Evolutionary conservation across 495 filamentous ascomycete species (phyloP).

Genomic region (Tuber indicum): DNA sequence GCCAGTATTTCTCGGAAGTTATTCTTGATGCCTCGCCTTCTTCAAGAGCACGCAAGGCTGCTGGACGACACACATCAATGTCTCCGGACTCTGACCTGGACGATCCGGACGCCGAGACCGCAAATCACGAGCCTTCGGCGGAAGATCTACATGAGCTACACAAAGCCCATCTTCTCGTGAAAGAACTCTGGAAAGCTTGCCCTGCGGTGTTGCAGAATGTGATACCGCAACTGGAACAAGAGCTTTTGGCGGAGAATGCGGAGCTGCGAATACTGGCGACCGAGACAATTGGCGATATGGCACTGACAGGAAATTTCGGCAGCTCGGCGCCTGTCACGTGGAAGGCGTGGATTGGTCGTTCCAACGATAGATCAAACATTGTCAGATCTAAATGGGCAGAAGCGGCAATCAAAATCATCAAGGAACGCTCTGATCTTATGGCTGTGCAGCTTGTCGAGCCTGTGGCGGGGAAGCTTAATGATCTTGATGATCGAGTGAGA

Average conservation of each 20-base stretch:
- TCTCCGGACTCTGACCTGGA: constrained; percentile 51
- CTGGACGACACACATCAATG: constrained; percentile 39
- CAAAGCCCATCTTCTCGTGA: constrained; percentile 81
- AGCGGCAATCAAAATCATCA: constrained; percentile 70
- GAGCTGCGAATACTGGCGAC: constrained; percentile 79
- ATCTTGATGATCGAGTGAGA: constrained; percentile 84
- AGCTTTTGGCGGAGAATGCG: constrained; percentile 81
- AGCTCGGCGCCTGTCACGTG: constrained; percentile 37
- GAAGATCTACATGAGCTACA: constrained; percentile 77
- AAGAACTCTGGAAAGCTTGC: constrained; percentile 90
- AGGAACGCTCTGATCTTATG: constrained; percentile 40
- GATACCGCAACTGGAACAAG: constrained; percentile 86
- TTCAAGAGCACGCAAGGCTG: constrained; percentile 23
- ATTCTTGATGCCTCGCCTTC: constrained; percentile 74
- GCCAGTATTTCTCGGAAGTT: constrained; percentile 95
- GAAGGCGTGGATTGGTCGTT: constrained; percentile 55
- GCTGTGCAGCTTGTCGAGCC: constrained; percentile 55
- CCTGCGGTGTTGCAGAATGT: constrained; percentile 86
- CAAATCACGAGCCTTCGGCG: constrained; percentile 56
- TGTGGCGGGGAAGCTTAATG: constrained; percentile 71
- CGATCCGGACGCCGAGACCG: constrained; percentile 63
- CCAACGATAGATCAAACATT: constrained; percentile 71
- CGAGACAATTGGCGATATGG: constrained; percentile 86
- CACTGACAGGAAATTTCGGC: constrained; percentile 33
- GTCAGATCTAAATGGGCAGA: constrained; percentile 82